Evolutionary conservation across 176 grass and related monocot species (phyloP).

Genomic region (Oryza rufipogon): DNA sequence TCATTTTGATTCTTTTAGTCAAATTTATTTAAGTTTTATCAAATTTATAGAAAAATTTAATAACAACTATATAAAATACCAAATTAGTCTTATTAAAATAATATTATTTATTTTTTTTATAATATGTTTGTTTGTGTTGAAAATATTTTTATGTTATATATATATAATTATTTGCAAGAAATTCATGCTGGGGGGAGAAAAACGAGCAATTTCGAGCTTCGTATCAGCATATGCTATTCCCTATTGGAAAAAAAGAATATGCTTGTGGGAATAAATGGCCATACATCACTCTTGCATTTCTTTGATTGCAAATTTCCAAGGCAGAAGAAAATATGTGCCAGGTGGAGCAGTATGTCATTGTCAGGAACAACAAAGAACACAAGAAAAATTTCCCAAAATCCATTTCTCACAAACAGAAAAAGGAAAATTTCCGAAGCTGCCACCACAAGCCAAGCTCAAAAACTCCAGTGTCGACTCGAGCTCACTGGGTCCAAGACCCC

Average conservation of each 20-base stretch:
- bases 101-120: too few relatives aligned
- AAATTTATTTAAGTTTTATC: too few relatives aligned
- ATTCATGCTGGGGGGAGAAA: background rate
- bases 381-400: background rate
- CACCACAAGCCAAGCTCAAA: background rate
- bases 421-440: background rate
- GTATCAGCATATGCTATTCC: background rate
- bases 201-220: background rate
- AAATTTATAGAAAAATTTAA: too few relatives aligned
- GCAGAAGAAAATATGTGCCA: background rate
- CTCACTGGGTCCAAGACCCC: background rate
- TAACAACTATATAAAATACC: too few relatives aligned
- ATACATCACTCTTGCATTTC: background rate
- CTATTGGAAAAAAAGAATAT: background rate
- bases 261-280: background rate
- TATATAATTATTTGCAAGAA: background rate
- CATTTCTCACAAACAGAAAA: background rate
- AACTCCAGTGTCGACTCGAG: background rate
- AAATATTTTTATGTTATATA: too few relatives aligned
- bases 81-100: too few relatives aligned
- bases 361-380: background rate
- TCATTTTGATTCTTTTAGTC: too few relatives aligned
- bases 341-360: background rate
- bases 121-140: too few relatives aligned
- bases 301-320: background rate